Conservation (phyloP, 2,329 filamentous ascomycete genomes). For the Diplocarpon mali region DNA sequence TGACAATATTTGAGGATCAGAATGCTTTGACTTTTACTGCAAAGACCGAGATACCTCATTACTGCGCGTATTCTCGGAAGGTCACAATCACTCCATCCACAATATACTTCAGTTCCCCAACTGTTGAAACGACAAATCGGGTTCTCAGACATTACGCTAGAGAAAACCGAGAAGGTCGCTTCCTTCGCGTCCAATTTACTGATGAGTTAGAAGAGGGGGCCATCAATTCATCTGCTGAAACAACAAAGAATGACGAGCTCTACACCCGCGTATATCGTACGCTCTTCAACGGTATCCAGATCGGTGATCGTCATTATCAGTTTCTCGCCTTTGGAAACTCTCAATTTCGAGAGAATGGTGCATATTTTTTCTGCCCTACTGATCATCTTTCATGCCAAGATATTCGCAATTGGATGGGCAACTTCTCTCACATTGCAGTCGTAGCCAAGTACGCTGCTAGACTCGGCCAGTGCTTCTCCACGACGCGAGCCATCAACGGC, state of each 20-base stretch:
- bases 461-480: slow-evolving; percentile 91
- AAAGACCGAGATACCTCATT: slow-evolving; percentile 47
- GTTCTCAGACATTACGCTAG: slow-evolving; percentile 61
- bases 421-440: slow-evolving; percentile 67
- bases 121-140: slow-evolving; percentile 78
- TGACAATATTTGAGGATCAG: slow-evolving; percentile 54
- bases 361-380: slow-evolving; percentile 80
- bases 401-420: slow-evolving; percentile 80
- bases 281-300: slow-evolving; percentile 65
- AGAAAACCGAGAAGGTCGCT: slow-evolving; percentile 57
- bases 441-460: slow-evolving; percentile 87
- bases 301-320: slow-evolving; percentile 73
- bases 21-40: slow-evolving; percentile 38
- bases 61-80: slow-evolving; percentile 67
- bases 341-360: slow-evolving; percentile 82
- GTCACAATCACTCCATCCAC: slow-evolving; percentile 76
- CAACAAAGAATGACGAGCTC: slow-evolving; percentile 50
- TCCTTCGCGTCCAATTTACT: slow-evolving; percentile 79
- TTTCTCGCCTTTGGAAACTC: slow-evolving; percentile 95
- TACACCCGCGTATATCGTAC: slow-evolving; percentile 64
- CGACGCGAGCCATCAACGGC: slow-evolving; percentile 65
- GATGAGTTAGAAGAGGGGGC: slow-evolving; percentile 58
- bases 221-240: slow-evolving; percentile 44
- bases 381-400: slow-evolving; percentile 55
- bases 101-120: slow-evolving; percentile 65